phyloP scores from a whole-genome alignment of 2,329 filamentous ascomycete genomes.

The Cytospora leucostoma region DNA sequence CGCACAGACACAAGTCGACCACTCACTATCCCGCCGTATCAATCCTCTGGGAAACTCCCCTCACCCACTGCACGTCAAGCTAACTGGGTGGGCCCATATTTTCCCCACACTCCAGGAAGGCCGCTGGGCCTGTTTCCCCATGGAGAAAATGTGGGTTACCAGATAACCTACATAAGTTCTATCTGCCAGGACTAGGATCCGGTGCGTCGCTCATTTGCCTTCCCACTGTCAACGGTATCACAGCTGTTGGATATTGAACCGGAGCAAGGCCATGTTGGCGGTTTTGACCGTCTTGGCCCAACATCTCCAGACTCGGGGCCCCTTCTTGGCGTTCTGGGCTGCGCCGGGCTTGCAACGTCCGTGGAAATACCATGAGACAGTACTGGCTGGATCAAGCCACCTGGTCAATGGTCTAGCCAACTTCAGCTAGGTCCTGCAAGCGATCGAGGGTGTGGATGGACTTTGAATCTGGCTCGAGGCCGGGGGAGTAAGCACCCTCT shows the following conservation, averaged over 20 bases:
- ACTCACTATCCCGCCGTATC: background rate
- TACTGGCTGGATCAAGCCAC: background rate
- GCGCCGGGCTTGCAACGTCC: background rate
- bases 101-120: background rate
- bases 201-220: background rate
- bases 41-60: constrained; percentile 1
- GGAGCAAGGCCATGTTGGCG: background rate
- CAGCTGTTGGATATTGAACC: background rate
- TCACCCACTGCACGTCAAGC: background rate
- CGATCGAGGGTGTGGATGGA: background rate
- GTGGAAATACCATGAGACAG: background rate
- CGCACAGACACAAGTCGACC: background rate
- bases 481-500: no score
- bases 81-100: background rate
- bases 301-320: background rate
- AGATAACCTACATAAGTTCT: background rate
- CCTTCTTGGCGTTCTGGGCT: background rate
- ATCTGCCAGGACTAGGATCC: background rate
- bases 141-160: background rate
- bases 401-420: background rate
- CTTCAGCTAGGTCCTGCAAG: background rate
- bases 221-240: background rate
- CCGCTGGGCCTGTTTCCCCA: background rate
- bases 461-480: background rate
- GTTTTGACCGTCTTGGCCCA: background rate